A percentile compares a stretch with the other conserved stretches of the same genome.
Conservation (phyloP, 257 asterid species). For the Fraxinus pennsylvanica region DNA sequence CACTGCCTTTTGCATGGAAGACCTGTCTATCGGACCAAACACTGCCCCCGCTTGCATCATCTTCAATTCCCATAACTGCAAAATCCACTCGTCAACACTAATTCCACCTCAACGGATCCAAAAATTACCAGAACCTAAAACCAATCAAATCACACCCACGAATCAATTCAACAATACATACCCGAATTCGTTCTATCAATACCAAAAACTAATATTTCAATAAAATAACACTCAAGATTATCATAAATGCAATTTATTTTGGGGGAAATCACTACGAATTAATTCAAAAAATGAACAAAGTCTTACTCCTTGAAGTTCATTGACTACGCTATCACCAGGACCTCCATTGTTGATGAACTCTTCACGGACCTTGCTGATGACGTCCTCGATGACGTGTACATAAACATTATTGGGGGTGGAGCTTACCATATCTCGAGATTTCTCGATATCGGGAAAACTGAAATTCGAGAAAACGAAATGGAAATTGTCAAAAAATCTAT, state of each 20-base stretch:
- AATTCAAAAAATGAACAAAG: not conserved
- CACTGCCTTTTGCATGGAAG: conserved; percentile 45
- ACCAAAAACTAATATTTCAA: conserved; percentile 3
- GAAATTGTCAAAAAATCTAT: not conserved
- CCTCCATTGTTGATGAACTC: conserved; percentile 77
- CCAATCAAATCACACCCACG: not conserved
- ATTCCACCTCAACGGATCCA: conserved; percentile 31
- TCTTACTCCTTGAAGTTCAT: conserved; percentile 88
- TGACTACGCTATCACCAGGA: conserved; percentile 80
- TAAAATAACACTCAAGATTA: not conserved
- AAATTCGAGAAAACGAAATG: conserved; percentile 14
- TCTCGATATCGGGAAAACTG: conserved; percentile 11
- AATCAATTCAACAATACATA: conserved; percentile 17
- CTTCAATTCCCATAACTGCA: conserved; percentile 85
- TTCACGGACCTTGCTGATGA: conserved; percentile 80
- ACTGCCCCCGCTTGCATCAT: conserved; percentile 93
- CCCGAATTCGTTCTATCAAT: conserved; percentile 6
- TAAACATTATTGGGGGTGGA: conserved; percentile 75
- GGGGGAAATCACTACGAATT: not conserved
- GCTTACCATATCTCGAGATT: conserved; percentile 52
- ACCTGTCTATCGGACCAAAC: conserved; percentile 78
- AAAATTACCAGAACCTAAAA: conserved; percentile 23
- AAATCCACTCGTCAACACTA: conserved; percentile 26
- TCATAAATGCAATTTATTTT: not conserved
- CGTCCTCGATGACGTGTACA: conserved; percentile 87